These are phyloP conservation scores for Fusarium sulawesiense DNA, from an alignment of 2,329 filamentous ascomycete species.

Conservation along the genomic window DNA sequence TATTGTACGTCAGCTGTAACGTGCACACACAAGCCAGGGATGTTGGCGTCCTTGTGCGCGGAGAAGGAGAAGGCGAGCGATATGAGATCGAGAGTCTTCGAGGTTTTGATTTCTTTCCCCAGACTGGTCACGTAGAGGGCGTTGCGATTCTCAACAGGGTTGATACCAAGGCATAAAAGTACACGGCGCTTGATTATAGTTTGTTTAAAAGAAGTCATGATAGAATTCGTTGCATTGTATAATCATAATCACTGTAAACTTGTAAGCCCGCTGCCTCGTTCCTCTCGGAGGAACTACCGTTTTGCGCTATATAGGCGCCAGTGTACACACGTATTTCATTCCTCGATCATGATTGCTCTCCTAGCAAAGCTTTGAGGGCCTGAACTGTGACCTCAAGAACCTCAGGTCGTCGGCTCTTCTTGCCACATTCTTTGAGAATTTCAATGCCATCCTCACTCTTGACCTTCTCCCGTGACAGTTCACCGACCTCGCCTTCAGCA, in stretches of 20 bases:
- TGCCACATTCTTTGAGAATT: constrained; percentile 75
- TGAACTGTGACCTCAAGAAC: constrained; percentile 79
- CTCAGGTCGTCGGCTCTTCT: constrained; percentile 74
- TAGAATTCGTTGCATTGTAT: constrained; percentile 30
- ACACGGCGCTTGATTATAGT: constrained; percentile 23
- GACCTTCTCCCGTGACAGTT: constrained; percentile 68
- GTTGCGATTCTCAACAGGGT: constrained; percentile 72
- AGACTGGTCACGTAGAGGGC: constrained; percentile 78
- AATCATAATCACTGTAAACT: constrained; percentile 34
- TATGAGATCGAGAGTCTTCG: constrained; percentile 92
- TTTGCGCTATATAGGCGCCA: constrained; percentile 5
- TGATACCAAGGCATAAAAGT: constrained; percentile 45
- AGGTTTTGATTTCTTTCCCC: constrained; percentile 98
- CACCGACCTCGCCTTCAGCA: constrained; percentile 73
- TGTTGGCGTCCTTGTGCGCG: constrained; percentile 86
- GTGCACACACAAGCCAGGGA: constrained; percentile 97
- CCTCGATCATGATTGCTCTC: constrained; percentile 47
- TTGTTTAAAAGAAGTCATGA: constrained; percentile 15
- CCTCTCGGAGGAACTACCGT: constrained; percentile 5
- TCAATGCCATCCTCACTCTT: constrained; percentile 73
- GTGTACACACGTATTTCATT: constrained; percentile 10
- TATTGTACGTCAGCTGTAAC: constrained; percentile 97
- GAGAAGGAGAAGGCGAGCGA: constrained; percentile 61
- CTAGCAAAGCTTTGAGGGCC: constrained; percentile 75
- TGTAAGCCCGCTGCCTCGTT: constrained; percentile 27